These are phyloP conservation scores for Davidsoniella virescens DNA, from an alignment of 2,329 filamentous ascomycete genomes.

Conservation along the genomic window DNA sequence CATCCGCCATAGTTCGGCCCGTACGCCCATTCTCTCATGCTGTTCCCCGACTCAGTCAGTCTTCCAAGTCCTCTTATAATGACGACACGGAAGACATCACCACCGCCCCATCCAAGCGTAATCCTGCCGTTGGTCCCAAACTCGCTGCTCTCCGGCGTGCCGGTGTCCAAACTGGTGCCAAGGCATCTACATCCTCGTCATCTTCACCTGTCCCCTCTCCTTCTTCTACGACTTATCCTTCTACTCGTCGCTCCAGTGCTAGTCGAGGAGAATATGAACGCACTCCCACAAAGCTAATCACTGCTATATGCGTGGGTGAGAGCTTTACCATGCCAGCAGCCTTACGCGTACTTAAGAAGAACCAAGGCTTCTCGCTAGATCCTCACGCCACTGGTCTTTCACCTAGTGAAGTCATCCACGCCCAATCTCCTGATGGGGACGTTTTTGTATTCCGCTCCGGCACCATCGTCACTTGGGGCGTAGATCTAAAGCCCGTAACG, in stretches of 20 bases:
- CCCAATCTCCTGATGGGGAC: slow-evolving; percentile 48
- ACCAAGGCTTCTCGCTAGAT: slow-evolving; percentile 42
- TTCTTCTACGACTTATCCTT: neutral
- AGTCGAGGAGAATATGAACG: too few species aligned
- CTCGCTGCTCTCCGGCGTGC: slow-evolving; percentile 10
- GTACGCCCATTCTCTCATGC: neutral
- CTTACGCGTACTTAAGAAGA: slow-evolving; percentile 37
- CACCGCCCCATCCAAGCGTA: slow-evolving; percentile 1
- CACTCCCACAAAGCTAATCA: slow-evolving; percentile 22
- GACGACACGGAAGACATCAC: neutral
- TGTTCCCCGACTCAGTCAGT: neutral
- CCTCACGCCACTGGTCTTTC: slow-evolving; percentile 46
- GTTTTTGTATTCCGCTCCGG: slow-evolving; percentile 93
- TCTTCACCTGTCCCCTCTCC: neutral
- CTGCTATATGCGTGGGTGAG: slow-evolving; percentile 46
- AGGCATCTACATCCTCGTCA: too few species aligned
- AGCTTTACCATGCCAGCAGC: slow-evolving; percentile 48
- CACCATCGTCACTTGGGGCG: slow-evolving; percentile 81
- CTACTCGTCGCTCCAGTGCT: neutral
- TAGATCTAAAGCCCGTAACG: slow-evolving; percentile 61
- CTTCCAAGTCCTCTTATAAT: neutral
- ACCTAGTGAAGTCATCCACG: slow-evolving; percentile 45
- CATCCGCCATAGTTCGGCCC: too few species aligned
- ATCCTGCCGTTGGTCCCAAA: slow-evolving; percentile 1
- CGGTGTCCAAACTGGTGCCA: neutral